Percentiles rank a stretch among this genome's conserved stretches.
phyloP scores from a whole-genome alignment of 106 monocot genomes.

The Phalaenopsis equestris region DNA sequence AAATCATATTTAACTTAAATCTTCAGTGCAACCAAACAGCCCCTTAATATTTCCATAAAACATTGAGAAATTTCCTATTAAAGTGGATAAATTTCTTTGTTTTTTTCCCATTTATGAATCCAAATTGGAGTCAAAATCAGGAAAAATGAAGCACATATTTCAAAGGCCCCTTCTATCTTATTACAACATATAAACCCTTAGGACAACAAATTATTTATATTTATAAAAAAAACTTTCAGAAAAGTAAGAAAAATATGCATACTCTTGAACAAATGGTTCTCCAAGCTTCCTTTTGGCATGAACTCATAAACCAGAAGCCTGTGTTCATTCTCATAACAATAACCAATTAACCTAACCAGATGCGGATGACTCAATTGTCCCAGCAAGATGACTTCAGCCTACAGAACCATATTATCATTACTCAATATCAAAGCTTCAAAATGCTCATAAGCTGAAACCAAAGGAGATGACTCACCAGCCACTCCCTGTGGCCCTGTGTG shows the following conservation, averaged over 20 bases:
- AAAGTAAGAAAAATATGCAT: conserved; percentile 5
- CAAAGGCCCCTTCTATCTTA: background rate
- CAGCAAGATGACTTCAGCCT: conserved; percentile 79
- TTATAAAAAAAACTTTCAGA: background rate
- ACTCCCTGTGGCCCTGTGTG: conserved; percentile 51
- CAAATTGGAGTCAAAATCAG: background rate
- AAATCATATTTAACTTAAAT: no score
- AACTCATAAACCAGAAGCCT: conserved; percentile 78
- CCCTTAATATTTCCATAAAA: no score
- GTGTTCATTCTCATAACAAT: conserved; percentile 74
- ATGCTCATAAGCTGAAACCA: background rate
- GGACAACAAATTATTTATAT: background rate
- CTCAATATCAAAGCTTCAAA: background rate
- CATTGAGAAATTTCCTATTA: no score
- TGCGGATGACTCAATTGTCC: conserved; percentile 74
- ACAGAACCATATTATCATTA: background rate
- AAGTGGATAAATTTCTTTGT: no score
- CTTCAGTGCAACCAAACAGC: no score
- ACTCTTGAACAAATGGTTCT: conserved; percentile 84
- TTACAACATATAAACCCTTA: background rate
- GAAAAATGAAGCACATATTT: background rate
- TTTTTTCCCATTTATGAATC: background rate
- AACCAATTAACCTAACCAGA: conserved; percentile 80
- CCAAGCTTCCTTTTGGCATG: conserved; percentile 78
- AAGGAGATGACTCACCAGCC: conserved; percentile 30